Evolutionary conservation across 345 rosid genomes (phyloP).

Genomic region (Ceriops tagal): DNA sequence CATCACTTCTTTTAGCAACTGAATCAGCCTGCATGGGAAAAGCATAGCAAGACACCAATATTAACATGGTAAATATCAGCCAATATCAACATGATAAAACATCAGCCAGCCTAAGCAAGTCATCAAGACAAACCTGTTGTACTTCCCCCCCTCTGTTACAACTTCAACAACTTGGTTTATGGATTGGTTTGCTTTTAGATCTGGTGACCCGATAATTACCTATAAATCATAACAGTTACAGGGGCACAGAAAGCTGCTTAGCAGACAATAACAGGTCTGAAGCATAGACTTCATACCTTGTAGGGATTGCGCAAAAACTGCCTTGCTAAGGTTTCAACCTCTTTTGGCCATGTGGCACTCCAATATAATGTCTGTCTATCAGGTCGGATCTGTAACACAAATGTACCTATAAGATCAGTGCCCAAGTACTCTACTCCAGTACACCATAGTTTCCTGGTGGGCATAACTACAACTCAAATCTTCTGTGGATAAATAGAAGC

Average conservation of each 20-base stretch:
- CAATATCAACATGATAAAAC: neutral
- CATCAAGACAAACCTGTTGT: slow-evolving; percentile 61
- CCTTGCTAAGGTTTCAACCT: slow-evolving; percentile 83
- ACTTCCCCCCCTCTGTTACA: slow-evolving; percentile 73
- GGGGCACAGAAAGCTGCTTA: slow-evolving; percentile 1
- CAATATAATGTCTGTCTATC: slow-evolving; percentile 94
- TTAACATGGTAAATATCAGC: neutral
- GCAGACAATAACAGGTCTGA: neutral
- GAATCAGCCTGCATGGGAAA: slow-evolving; percentile 52
- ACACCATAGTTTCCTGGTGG: neutral
- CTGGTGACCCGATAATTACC: slow-evolving; percentile 84
- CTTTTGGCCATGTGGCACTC: slow-evolving; percentile 99
- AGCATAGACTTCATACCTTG: slow-evolving; percentile 44
- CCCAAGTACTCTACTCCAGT: neutral
- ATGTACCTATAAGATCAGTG: neutral
- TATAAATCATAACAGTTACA: slow-evolving; percentile 24
- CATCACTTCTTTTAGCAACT: slow-evolving; percentile 72
- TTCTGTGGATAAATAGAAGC: neutral
- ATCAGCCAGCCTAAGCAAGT: slow-evolving; percentile 7
- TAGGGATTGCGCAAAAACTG: slow-evolving; percentile 83
- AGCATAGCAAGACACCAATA: slow-evolving; percentile 7
- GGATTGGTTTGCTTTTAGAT: slow-evolving; percentile 88
- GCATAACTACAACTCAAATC: neutral
- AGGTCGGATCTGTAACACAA: slow-evolving; percentile 71
- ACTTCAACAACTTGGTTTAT: slow-evolving; percentile 88